These are phyloP conservation scores for Zymoseptoria crescenta DNA, from an alignment of 2,329 filamentous ascomycete species.

Conservation along the genomic window DNA sequence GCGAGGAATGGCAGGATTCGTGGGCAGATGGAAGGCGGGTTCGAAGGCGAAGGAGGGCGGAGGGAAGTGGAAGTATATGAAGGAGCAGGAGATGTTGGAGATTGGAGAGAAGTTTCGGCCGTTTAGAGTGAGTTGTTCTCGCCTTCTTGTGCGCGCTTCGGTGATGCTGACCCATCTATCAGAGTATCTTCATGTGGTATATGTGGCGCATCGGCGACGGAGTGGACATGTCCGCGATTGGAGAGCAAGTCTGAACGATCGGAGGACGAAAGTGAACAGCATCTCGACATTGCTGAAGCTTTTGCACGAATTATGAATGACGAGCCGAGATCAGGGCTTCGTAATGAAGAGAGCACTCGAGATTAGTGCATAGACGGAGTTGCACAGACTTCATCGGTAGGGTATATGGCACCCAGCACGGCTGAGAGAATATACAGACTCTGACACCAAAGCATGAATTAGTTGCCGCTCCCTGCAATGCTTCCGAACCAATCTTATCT, in stretches of 20 bases:
- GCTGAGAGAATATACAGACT: no score
- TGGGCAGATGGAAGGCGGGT: conserved; percentile 74
- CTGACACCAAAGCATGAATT: no score
- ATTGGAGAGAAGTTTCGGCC: conserved; percentile 72
- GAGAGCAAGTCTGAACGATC: not conserved
- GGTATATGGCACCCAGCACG: no score
- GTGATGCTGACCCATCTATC: conserved; percentile 8
- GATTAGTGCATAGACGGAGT: not conserved
- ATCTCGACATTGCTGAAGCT: not conserved
- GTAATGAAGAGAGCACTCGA: not conserved
- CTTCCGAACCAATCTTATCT: no score
- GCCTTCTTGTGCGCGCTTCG: not conserved
- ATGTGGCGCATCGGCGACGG: conserved; percentile 59
- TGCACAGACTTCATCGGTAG: not conserved
- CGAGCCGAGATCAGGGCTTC: not conserved
- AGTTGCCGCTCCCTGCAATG: no score
- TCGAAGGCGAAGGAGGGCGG: conserved; percentile 63
- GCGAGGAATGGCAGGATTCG: conserved; percentile 83
- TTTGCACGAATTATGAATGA: not conserved
- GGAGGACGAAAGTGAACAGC: not conserved
- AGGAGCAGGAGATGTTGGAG: conserved; percentile 83
- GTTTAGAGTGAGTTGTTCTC: conserved; percentile 52
- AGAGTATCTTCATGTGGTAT: conserved; percentile 97
- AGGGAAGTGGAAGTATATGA: conserved; percentile 98
- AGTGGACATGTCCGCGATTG: conserved; percentile 7